These are phyloP conservation scores for Yamadazyma sp. DNA, from an alignment of 1,139 yeast species.

Conservation along the genomic window DNA sequence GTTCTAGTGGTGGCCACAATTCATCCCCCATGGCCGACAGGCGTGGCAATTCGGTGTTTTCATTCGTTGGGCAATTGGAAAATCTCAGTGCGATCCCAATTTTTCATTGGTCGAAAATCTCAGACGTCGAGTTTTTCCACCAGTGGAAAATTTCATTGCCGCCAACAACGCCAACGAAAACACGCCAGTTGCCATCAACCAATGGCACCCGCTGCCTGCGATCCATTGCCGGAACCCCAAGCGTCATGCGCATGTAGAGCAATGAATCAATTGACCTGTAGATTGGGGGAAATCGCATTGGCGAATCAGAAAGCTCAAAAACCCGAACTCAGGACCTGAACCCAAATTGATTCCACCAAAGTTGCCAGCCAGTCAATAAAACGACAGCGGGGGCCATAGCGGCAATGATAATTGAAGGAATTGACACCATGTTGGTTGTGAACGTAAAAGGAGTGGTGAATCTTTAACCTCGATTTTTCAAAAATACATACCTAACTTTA, in stretches of 20 bases:
- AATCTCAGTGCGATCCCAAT: conserved; percentile 1
- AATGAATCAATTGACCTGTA: background rate
- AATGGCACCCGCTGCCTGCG: no score
- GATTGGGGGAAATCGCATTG: conserved; percentile 6
- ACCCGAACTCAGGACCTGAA: background rate
- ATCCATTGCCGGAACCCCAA: no score
- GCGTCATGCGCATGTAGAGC: no score
- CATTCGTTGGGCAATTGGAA: background rate
- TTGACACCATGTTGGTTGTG: background rate
- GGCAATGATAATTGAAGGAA: background rate
- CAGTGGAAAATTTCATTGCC: background rate
- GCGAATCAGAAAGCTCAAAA: conserved; percentile 4
- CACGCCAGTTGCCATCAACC: no score
- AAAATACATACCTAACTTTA: conserved; percentile 78
- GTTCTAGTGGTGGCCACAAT: no score
- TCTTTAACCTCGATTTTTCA: background rate
- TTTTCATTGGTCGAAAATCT: conserved; percentile 5
- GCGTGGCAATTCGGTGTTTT: background rate
- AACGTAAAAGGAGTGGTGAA: no score
- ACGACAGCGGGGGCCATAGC: background rate
- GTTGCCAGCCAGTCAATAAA: background rate
- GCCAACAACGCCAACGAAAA: background rate
- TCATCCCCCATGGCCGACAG: background rate
- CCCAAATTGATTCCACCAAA: no score
- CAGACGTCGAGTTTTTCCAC: conserved; percentile 3